Evolutionary conservation across 1,284 basidiomycete genomes (phyloP).

Genomic region (Pulveroboletus sp.): DNA sequence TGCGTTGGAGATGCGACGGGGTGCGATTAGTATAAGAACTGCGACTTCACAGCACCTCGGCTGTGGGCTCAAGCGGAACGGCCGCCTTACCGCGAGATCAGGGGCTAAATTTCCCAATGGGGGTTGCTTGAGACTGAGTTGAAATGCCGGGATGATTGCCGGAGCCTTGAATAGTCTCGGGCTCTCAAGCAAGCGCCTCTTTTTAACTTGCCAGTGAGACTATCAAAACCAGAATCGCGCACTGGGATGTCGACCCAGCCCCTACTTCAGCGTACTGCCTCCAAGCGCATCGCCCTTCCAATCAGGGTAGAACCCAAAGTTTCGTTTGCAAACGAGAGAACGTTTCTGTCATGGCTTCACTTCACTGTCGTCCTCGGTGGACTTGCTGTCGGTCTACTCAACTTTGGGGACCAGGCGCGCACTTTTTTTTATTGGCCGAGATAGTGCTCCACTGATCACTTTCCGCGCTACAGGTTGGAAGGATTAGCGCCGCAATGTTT

Average conservation of each 20-base stretch:
- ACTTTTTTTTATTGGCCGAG: neutral
- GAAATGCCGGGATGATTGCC: constrained; percentile 20
- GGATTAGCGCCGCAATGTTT: constrained; percentile 92
- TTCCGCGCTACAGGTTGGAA: constrained; percentile 65
- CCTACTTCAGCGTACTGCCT: constrained; percentile 92
- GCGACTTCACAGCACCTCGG: no score
- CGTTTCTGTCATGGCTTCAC: constrained; percentile 95
- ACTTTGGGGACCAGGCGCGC: constrained; percentile 90
- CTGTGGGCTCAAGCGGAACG: no score
- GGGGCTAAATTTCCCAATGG: constrained; percentile 26
- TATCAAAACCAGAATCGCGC: neutral
- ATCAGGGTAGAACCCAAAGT: constrained; percentile 94
- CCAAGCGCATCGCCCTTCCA: constrained; percentile 93
- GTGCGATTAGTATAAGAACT: no score
- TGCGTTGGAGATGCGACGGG: no score
- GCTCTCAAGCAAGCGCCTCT: neutral
- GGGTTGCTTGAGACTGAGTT: constrained; percentile 8
- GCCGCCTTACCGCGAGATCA: constrained; percentile 91
- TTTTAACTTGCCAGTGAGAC: constrained; percentile 13
- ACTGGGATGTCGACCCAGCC: constrained; percentile 89
- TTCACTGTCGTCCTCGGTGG: constrained; percentile 94
- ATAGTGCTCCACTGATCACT: constrained; percentile 1
- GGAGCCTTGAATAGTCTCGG: constrained; percentile 1
- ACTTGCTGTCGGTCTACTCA: constrained; percentile 93
- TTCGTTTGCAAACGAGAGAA: constrained; percentile 93